A percentile compares a stretch with the other conserved stretches of the same genome.
These are phyloP conservation scores for Aegilops umbellulata DNA, from an alignment of 176 grass and related monocot species.

Conservation along the genomic window DNA sequence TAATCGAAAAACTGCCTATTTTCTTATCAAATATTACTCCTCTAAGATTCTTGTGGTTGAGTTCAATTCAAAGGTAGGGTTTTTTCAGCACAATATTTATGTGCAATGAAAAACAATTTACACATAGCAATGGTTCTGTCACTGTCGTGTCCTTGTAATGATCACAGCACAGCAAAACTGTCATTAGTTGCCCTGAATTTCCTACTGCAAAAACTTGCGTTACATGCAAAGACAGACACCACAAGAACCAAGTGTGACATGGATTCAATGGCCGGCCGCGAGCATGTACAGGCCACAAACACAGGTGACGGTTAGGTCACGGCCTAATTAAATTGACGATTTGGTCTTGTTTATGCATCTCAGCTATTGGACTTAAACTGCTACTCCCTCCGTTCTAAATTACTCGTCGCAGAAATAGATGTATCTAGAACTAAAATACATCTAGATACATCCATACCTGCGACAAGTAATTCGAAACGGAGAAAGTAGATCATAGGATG, in stretches of 20 bases:
- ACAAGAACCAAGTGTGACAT: constrained; percentile 23
- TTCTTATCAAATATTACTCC: too few relatives aligned
- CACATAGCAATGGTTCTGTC: neutral
- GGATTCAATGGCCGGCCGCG: constrained; percentile 13
- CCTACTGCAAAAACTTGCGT: neutral
- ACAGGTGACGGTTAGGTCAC: neutral
- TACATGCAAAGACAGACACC: constrained; percentile 22
- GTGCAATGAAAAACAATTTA: too few relatives aligned
- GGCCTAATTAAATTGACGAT: constrained; percentile 5
- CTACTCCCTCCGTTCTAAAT: neutral
- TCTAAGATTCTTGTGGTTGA: neutral
- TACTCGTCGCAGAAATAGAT: too few relatives aligned
- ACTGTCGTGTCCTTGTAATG: neutral
- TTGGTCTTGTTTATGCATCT: neutral
- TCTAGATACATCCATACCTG: too few relatives aligned
- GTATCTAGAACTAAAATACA: too few relatives aligned
- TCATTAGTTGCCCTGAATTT: neutral
- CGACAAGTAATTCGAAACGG: too few relatives aligned
- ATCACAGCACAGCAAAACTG: neutral
- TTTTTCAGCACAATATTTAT: neutral
- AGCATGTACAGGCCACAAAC: neutral
- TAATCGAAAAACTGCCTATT: too few relatives aligned
- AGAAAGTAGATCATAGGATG: constrained; percentile 21
- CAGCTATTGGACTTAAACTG: constrained; percentile 10
- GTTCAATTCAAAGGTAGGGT: neutral